Evolutionary conservation across 768 basidiomycete species (phyloP).

Genomic region (Suillus ampliporus): DNA sequence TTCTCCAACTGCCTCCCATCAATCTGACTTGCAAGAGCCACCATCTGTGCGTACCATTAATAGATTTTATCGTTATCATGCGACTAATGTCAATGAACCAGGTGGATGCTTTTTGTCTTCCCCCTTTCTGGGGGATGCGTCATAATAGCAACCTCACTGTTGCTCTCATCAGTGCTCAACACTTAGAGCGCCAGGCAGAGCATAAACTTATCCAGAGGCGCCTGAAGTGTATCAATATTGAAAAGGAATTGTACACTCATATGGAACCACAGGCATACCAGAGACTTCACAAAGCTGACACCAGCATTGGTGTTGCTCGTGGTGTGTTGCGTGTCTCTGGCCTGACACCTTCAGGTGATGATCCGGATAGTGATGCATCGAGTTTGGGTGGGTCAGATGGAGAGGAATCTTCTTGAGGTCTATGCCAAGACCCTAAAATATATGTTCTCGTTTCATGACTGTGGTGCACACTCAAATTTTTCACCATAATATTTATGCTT

Average conservation of each 20-base stretch:
- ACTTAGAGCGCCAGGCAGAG: background rate
- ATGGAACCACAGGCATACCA: background rate
- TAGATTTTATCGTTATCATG: background rate
- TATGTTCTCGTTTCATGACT: too few species aligned
- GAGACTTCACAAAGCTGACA: constrained; percentile 13
- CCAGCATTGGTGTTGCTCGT: background rate
- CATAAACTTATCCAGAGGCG: background rate
- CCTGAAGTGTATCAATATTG: constrained; percentile 5
- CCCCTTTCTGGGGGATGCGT: constrained; percentile 5
- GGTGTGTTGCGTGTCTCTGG: background rate
- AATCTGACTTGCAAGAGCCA: background rate
- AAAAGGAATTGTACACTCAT: constrained; percentile 5
- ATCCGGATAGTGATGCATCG: background rate
- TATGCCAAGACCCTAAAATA: too few species aligned
- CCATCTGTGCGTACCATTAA: background rate
- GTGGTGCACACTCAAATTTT: too few species aligned
- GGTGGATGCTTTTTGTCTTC: background rate
- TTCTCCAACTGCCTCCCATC: background rate
- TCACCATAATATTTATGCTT: too few species aligned
- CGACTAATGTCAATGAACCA: background rate
- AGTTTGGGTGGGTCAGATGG: background rate
- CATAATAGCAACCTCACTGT: background rate
- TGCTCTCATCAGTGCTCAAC: background rate
- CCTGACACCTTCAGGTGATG: background rate
- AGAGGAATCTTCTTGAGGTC: background rate